phyloP scores from a whole-genome alignment of 2,329 filamentous ascomycete genomes.

The Calonectria honghensis region DNA sequence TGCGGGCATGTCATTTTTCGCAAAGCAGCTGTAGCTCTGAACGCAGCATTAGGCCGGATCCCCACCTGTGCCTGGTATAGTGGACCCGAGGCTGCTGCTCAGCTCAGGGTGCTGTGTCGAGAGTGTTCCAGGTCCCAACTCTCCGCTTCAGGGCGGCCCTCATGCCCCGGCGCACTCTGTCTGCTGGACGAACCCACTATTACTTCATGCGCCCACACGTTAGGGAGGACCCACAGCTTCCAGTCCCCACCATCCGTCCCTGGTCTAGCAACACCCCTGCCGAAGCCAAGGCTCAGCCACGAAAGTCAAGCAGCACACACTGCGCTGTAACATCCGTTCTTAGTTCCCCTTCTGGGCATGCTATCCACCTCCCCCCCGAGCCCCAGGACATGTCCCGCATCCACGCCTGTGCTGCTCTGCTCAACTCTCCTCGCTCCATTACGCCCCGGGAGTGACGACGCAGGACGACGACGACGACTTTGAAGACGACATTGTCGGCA shows the following conservation, averaged over 20 bases:
- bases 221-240: conserved; percentile 5
- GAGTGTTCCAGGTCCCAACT: conserved; percentile 34
- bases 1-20: conserved; percentile 15
- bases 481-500: conserved; percentile 30
- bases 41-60: conserved; percentile 1
- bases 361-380: conserved; percentile 26
- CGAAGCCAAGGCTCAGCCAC: conserved; percentile 46
- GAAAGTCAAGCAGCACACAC: conserved; percentile 42
- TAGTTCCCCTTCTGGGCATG: conserved; percentile 30
- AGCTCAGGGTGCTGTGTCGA: conserved; percentile 36
- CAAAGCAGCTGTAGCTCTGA: conserved; percentile 1
- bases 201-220: conserved; percentile 43
- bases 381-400: conserved; percentile 32
- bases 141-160: conserved; percentile 28
- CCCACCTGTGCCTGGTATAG: conserved; percentile 37
- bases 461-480: conserved; percentile 33
- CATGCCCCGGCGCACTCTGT: conserved; percentile 18
- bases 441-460: conserved; percentile 35
- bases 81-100: conserved; percentile 22
- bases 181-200: conserved; percentile 28
- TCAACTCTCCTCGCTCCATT: conserved; percentile 34
- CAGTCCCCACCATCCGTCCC: conserved; percentile 43
- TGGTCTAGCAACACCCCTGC: conserved; percentile 45
- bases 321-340: conserved; percentile 25
- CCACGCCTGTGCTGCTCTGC: conserved; percentile 17